phyloP scores from a whole-genome alignment of 2,329 filamentous ascomycete genomes.

The Madurella mycetomatis region DNA sequence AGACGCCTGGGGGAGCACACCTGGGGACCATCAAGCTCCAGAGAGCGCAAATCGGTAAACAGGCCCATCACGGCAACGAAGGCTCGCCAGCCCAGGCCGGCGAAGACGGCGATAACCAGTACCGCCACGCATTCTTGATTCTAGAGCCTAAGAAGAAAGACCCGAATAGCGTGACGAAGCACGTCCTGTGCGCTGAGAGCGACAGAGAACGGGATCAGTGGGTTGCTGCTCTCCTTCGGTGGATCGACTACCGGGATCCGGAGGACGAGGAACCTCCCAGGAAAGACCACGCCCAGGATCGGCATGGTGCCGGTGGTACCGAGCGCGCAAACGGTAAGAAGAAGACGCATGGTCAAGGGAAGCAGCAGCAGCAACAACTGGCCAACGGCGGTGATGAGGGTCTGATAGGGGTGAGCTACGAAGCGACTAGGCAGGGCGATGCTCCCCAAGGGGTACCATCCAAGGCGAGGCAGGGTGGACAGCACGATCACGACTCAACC shows the following conservation, averaged over 20 bases:
- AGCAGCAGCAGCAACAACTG: slow-evolving; percentile 29
- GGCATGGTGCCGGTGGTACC: slow-evolving; percentile 34
- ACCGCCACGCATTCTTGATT: slow-evolving; percentile 92
- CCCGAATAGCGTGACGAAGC: slow-evolving; percentile 78
- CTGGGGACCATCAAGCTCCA: slow-evolving; percentile 89
- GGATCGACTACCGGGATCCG: slow-evolving; percentile 71
- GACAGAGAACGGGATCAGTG: slow-evolving; percentile 88
- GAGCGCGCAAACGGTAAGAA: slow-evolving; percentile 41
- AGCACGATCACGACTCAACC: slow-evolving; percentile 30
- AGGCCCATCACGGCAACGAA: slow-evolving; percentile 62
- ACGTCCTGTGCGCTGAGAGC: slow-evolving; percentile 93
- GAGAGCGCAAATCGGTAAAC: slow-evolving; percentile 90
- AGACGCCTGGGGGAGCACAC: slow-evolving; percentile 83
- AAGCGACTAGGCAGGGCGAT: slow-evolving; percentile 50
- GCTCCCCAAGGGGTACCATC: slow-evolving; percentile 41
- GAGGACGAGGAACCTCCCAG: slow-evolving; percentile 48
- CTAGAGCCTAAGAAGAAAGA: slow-evolving; percentile 96
- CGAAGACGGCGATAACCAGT: slow-evolving; percentile 87
- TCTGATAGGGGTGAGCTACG: slow-evolving; percentile 56
- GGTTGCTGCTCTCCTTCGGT: slow-evolving; percentile 85
- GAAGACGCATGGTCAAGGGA: slow-evolving; percentile 36
- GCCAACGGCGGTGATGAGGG: slow-evolving; percentile 35
- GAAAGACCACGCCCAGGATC: slow-evolving; percentile 37
- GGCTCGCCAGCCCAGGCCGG: slow-evolving; percentile 55
- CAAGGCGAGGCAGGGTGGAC: slow-evolving; percentile 35